These are phyloP conservation scores for Persicaria tinctoria DNA, from an alignment of 148 eudicot species.

Conservation along the genomic window DNA sequence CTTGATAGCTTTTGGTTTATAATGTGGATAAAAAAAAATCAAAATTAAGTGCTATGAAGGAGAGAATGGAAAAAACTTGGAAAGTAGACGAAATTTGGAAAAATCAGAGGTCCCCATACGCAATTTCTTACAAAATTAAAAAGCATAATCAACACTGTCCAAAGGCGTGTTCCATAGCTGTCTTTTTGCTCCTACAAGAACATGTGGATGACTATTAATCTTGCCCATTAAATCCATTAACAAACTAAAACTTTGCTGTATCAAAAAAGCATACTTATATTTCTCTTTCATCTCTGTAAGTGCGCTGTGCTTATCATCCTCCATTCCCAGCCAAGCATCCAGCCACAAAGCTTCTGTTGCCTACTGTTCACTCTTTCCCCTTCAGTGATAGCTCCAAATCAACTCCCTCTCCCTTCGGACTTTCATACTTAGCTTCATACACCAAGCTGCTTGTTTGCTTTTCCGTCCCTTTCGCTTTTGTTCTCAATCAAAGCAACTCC, in stretches of 20 bases:
- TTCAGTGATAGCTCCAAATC: constrained; percentile 2
- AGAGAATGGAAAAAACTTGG: not conserved
- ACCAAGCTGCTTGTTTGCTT: constrained; percentile 5
- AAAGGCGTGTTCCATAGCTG: constrained; percentile 9
- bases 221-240: constrained; percentile 1
- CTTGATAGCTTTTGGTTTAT: too few relatives aligned
- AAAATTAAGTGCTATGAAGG: too few relatives aligned
- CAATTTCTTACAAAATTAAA: not conserved
- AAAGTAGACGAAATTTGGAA: too few relatives aligned
- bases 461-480: constrained; percentile 3
- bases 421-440: not conserved
- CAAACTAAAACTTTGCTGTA: not conserved
- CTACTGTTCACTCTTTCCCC: constrained; percentile 2
- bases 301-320: constrained; percentile 5
- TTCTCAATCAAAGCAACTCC: constrained; percentile 3
- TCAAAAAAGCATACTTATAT: not conserved
- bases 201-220: constrained; percentile 7
- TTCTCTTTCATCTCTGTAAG: not conserved
- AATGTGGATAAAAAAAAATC: too few relatives aligned
- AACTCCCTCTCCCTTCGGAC: constrained; percentile 4
- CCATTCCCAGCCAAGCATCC: constrained; percentile 11
- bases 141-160: constrained; percentile 4
- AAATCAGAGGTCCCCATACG: too few relatives aligned
- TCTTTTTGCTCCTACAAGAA: constrained; percentile 7
- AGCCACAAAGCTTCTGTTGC: constrained; percentile 5